phyloP scores from a whole-genome alignment of 352 stramenopile species.

The Phytophthora capsici region DNA sequence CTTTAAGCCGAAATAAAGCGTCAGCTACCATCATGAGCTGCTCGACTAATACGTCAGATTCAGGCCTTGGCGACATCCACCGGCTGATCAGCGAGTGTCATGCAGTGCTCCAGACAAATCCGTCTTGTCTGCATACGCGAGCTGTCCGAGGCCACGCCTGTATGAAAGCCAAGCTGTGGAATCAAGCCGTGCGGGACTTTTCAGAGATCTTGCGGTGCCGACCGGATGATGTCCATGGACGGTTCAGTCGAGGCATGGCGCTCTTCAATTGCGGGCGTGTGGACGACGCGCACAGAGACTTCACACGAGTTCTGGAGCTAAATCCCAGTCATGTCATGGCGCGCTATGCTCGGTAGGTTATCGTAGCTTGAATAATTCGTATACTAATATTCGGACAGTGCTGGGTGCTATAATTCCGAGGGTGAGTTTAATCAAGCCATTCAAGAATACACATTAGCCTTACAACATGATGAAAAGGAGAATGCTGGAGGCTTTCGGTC shows the following conservation, averaged over 20 bases:
- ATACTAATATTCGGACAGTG: slow-evolving; percentile 26
- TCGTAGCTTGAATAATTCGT: too few species aligned
- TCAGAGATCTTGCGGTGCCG: slow-evolving; percentile 50
- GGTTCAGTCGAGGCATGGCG: slow-evolving; percentile 80
- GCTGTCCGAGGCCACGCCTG: slow-evolving; percentile 69
- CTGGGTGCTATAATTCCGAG: slow-evolving; percentile 76
- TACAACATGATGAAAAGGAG: slow-evolving; percentile 71
- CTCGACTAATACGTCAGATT: slow-evolving; percentile 10
- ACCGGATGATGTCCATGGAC: slow-evolving; percentile 63
- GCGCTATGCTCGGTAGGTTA: slow-evolving; percentile 60
- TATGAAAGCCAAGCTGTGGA: slow-evolving; percentile 78
- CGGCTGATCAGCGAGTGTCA: slow-evolving; percentile 67
- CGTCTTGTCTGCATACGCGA: slow-evolving; percentile 63
- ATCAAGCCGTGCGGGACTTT: slow-evolving; percentile 62
- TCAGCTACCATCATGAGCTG: slow-evolving; percentile 3
- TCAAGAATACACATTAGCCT: slow-evolving; percentile 75
- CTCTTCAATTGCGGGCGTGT: slow-evolving; percentile 62
- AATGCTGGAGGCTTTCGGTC: slow-evolving; percentile 34
- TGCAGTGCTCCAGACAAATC: slow-evolving; percentile 41
- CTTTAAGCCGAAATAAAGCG: neutral
- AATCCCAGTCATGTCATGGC: slow-evolving; percentile 85
- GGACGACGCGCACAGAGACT: slow-evolving; percentile 66
- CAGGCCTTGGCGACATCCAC: slow-evolving; percentile 55
- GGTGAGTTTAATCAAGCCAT: slow-evolving; percentile 76
- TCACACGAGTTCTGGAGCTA: slow-evolving; percentile 64